These are phyloP conservation scores for Hypomyces rosellus DNA, from an alignment of 2,329 filamentous ascomycete species.

Conservation along the genomic window DNA sequence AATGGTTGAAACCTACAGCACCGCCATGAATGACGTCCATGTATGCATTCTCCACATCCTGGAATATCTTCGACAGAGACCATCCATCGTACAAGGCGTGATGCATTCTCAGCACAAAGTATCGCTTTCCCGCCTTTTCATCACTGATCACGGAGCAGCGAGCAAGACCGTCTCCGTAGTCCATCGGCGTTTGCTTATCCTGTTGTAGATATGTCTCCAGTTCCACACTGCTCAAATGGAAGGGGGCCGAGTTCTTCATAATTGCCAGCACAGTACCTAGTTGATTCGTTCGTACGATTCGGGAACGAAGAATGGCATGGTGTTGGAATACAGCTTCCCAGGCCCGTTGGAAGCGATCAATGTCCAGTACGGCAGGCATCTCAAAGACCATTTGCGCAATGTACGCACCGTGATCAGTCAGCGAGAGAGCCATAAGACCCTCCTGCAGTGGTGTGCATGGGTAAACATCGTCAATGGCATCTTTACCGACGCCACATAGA, in stretches of 20 bases:
- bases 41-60: no score
- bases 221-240: no score
- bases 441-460: constrained; percentile 1
- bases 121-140: no score
- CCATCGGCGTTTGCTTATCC: neutral
- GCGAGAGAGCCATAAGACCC: neutral
- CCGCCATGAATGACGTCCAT: no score
- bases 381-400: neutral
- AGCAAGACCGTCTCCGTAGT: neutral
- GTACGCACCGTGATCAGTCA: neutral
- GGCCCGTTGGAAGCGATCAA: constrained; percentile 1
- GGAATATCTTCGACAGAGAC: no score
- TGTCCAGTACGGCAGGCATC: neutral
- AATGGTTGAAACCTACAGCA: no score
- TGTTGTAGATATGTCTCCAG: neutral
- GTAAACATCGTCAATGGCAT: neutral
- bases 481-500: no score
- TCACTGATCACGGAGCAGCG: no score
- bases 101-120: no score
- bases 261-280: no score
- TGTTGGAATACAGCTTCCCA: constrained; percentile 8
- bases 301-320: neutral
- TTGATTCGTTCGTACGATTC: neutral
- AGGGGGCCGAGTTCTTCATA: no score
- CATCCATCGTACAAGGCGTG: no score